Percentiles rank a stretch among this genome's conserved stretches.
Conservation (phyloP, 441 rosid species). For the Croton setiger region DNA sequence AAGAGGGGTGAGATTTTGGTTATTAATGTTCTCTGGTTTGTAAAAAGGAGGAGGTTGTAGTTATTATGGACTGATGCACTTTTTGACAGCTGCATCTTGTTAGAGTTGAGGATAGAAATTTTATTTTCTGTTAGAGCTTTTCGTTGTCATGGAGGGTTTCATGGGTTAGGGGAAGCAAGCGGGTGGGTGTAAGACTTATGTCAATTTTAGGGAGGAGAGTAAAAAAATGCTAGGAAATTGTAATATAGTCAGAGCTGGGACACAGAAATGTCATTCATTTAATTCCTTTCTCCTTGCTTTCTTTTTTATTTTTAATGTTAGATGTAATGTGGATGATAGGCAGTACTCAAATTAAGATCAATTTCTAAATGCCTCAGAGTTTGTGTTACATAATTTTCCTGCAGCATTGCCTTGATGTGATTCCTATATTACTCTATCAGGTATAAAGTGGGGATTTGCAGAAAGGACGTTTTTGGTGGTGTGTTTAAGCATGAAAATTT, state of each 20-base stretch:
- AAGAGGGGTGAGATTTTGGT: not conserved
- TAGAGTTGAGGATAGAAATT: not conserved
- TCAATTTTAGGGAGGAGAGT: slow-evolving; percentile 9
- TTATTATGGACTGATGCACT: not conserved
- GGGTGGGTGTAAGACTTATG: not conserved
- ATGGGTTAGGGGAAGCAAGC: not conserved
- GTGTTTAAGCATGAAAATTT: too few species aligned
- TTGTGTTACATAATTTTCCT: not conserved
- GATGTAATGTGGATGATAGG: not conserved
- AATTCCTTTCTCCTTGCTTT: not conserved
- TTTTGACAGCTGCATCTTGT: not conserved
- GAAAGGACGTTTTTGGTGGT: too few species aligned
- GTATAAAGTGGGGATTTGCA: too few species aligned
- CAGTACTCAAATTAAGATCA: too few species aligned
- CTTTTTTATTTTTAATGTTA: not conserved
- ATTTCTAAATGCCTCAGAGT: not conserved
- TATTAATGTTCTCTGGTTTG: not conserved
- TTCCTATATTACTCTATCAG: too few species aligned
- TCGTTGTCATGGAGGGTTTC: not conserved
- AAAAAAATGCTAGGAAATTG: slow-evolving; percentile 6
- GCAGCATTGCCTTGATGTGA: not conserved
- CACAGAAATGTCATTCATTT: slow-evolving; percentile 2
- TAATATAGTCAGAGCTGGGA: slow-evolving; percentile 15
- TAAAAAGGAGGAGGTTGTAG: not conserved
- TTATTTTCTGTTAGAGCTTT: not conserved